phyloP scores from a whole-genome alignment of 2,329 filamentous ascomycete species.

The Whalleya microplaca region DNA sequence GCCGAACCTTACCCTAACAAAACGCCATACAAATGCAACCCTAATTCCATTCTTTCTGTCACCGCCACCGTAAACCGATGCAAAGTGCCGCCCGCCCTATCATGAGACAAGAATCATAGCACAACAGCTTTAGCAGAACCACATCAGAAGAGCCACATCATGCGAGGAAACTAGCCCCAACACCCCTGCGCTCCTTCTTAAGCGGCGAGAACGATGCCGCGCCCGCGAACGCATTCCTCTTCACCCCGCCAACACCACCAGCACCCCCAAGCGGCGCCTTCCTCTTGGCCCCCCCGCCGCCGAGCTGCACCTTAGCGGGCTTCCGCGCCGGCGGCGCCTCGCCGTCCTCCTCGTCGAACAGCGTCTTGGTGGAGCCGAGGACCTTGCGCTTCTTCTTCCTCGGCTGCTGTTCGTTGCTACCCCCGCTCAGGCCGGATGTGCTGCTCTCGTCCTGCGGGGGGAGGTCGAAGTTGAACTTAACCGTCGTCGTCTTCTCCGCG shows the following conservation, averaged over 20 bases:
- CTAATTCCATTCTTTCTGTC: constrained; percentile 8
- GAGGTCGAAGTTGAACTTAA: constrained; percentile 38
- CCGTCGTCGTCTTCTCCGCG: constrained; percentile 32
- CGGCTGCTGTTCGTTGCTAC: constrained; percentile 41
- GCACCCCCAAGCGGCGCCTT: constrained; percentile 31
- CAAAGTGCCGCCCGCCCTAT: constrained; percentile 11
- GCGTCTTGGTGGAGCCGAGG: constrained; percentile 64
- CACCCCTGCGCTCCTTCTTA: constrained; percentile 69
- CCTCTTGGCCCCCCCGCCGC: too few species aligned
- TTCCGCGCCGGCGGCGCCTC: constrained; percentile 43
- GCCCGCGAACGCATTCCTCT: constrained; percentile 52
- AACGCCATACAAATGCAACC: constrained; percentile 30
- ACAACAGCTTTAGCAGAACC: too few species aligned
- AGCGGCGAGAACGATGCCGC: constrained; percentile 68
- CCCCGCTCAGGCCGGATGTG: constrained; percentile 29
- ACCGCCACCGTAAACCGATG: not conserved
- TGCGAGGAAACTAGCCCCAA: constrained; percentile 63
- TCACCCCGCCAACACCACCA: constrained; percentile 46
- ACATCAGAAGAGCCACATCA: constrained; percentile 33
- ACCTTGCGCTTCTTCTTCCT: constrained; percentile 77
- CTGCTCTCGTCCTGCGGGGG: constrained; percentile 33
- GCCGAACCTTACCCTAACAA: too few species aligned
- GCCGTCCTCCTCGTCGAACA: constrained; percentile 72
- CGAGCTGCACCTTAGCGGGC: constrained; percentile 33
- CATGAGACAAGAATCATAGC: too few species aligned